Percentiles rank a stretch among this genome's conserved stretches.
Evolutionary conservation across 1,284 basidiomycete species (phyloP).

Genomic region (Puccinia coronata): DNA sequence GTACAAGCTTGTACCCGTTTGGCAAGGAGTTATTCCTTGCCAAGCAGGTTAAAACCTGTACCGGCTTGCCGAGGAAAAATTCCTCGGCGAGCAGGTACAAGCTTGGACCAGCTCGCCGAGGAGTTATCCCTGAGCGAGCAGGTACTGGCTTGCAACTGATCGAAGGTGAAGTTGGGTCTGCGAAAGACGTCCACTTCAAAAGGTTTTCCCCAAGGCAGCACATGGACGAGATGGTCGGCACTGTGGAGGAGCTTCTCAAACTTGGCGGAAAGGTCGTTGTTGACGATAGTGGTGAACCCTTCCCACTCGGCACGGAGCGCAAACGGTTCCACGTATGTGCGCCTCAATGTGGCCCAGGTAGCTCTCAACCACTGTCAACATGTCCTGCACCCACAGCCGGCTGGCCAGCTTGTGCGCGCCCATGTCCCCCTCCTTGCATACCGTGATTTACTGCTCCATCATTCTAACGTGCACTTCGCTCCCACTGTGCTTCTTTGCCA

Average conservation of each 20-base stretch:
- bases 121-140: no score
- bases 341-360: conserved; percentile 66
- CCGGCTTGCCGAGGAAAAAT: no score
- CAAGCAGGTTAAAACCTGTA: no score
- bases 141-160: no score
- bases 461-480: conserved; percentile 68
- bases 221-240: conserved; percentile 75
- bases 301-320: conserved; percentile 64
- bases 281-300: conserved; percentile 53
- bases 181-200: conserved; percentile 80
- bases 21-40: no score
- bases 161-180: conserved; percentile 83
- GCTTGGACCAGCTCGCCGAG: no score
- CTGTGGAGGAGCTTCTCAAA: conserved; percentile 73
- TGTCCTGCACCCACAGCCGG: conserved; percentile 77
- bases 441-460: conserved; percentile 73
- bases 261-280: conserved; percentile 76
- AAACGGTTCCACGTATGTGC: conserved; percentile 81
- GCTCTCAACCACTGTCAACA: conserved; percentile 80
- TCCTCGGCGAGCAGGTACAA: no score
- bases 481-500: conserved; percentile 62
- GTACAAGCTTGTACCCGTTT: no score
- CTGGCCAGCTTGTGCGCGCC: conserved; percentile 74
- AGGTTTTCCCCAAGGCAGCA: conserved; percentile 75
- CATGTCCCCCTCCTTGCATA: conserved; percentile 75